These are phyloP conservation scores for Cladosporium sp. DNA, from an alignment of 2,329 filamentous ascomycete species.

Conservation along the genomic window DNA sequence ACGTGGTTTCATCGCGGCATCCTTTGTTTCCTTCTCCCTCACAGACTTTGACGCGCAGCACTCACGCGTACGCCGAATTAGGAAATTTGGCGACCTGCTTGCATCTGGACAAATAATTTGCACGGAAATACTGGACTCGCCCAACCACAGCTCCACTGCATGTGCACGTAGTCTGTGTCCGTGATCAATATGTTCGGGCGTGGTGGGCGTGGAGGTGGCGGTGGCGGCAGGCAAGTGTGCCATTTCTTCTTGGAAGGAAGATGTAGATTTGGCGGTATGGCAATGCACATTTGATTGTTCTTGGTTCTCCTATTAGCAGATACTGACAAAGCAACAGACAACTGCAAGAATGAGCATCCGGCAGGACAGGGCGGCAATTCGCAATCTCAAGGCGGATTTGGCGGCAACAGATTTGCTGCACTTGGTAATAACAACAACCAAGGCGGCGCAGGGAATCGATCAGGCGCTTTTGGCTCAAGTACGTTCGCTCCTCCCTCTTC, in stretches of 20 bases:
- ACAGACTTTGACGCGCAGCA: slow-evolving; percentile 5
- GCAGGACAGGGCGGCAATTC: slow-evolving; percentile 31
- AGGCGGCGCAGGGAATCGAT: slow-evolving; percentile 34
- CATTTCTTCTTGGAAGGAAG: slow-evolving; percentile 65
- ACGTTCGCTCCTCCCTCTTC: slow-evolving; percentile 20
- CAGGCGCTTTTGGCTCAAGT: slow-evolving; percentile 28
- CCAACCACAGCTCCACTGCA: neutral
- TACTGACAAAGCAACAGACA: slow-evolving; percentile 45
- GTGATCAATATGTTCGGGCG: slow-evolving; percentile 13
- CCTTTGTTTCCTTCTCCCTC: neutral
- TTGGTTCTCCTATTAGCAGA: neutral
- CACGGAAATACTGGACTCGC: neutral
- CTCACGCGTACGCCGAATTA: slow-evolving; percentile 15
- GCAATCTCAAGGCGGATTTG: slow-evolving; percentile 32
- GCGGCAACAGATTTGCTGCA: slow-evolving; percentile 60
- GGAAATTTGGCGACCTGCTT: slow-evolving; percentile 2
- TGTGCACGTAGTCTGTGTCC: slow-evolving; percentile 1
- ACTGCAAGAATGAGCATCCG: slow-evolving; percentile 63
- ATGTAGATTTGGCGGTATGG: slow-evolving; percentile 66
- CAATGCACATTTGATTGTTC: neutral
- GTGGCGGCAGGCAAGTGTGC: slow-evolving; percentile 50
- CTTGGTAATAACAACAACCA: slow-evolving; percentile 43
- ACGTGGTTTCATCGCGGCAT: neutral
- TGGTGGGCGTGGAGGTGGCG: slow-evolving; percentile 16
- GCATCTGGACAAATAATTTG: neutral